Base-by-base conservation (phyloP, 495 filamentous ascomycete genomes). In the Friedmanniomyces endolithicus region DNA sequence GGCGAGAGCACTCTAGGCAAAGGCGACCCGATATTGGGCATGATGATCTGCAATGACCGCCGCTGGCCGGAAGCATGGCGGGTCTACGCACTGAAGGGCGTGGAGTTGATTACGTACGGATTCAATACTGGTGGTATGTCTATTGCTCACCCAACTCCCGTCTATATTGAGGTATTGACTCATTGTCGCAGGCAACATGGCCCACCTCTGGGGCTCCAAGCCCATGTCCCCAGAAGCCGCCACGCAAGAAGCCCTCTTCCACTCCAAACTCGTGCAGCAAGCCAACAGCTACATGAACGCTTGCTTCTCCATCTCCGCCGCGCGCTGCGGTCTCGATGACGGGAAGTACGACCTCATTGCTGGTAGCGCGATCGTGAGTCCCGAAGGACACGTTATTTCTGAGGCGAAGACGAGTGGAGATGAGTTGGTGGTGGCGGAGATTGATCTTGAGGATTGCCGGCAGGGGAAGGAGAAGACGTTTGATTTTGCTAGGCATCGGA, bases 41-140 rank as follows among this genome's bases (percentile, higher is more conserved):
- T 77, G 72, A 64, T 77, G 64, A 73, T 77, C 56, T 75, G 74
- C 64, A 77, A 75, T 52, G 74, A 75, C 57, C 57, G 73, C 6
- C 67, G 72, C 24, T 77, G 74, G 74, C 66, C 71, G 8, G 74
- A 77, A 49, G 65, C 65, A 0, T 77, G 74, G 73, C 62, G 74
- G 0, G 66, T 65, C 9, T 67, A 71, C 53, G 70, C 71, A 0
- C 65, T 77, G 2, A 71, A 76, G 52, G 74, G 74, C 11, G 66
- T 69, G 9, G 74, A 77, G 55, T 59, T 77, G 50, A 63, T 77
- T 8, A 62, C 72, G 19, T 71, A 68, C 52, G 74, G 74, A 0
- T 77, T 71, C 62, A 77, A 77, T 53, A 77, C 74, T 1, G 69
- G 67, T 37, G 71, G 49, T 41, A 20, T 2, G 47, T 49, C 27